Base-by-base conservation (phyloP, 495 filamentous ascomycete genomes). In the Daldinia childiae region DNA sequence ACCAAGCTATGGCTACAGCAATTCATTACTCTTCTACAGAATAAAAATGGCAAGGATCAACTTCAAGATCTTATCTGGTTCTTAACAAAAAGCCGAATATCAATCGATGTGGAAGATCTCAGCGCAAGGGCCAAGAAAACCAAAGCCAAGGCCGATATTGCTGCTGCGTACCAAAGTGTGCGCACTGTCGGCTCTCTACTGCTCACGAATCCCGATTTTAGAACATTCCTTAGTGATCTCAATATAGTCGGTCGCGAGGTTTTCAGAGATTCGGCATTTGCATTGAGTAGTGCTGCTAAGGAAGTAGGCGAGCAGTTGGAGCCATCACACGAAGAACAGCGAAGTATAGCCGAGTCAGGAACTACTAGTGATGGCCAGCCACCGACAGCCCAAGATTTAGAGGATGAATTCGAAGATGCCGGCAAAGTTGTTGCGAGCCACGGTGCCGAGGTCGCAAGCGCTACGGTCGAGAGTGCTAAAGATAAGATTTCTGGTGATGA, bases 1-100 rank as follows among this genome's bases (percentile, higher is more conserved):
- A 82, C 84, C 43, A 90, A 91, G 74, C 85, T 90, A 69, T 92
- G 87, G 85, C 82, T 97, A 2, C 84, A 86, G 57, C 80, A 91
- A 55, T 88, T 96, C 71, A 94, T 96, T 69, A 88, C 92, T 34
- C 79, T 96, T 14, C 75, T 97, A 26, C 83, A 86, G 62, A 83
- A 92, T 66, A 98, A 97, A 85, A 97, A 97, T 77, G 79, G 82
- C 64, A 72, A 87, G n/a, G 93, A 97, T 79, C 89, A 95, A 74
- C 85, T 97, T 43, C 95, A 98, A 79, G 92, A 97, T 66, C 92
- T 97, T 66, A 82, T 97, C 52, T 98, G 94, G 94, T 94, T 88
- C 73, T 79, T 96, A 58, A 80, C 90, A 59, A 91, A 90, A 73
- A 89, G 92, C 17, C 86, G 86, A 29, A 82, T 94, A 29, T 85